Base-by-base conservation (phyloP, 2,329 filamentous ascomycete genomes). In the Aspergillus flavus region DNA sequence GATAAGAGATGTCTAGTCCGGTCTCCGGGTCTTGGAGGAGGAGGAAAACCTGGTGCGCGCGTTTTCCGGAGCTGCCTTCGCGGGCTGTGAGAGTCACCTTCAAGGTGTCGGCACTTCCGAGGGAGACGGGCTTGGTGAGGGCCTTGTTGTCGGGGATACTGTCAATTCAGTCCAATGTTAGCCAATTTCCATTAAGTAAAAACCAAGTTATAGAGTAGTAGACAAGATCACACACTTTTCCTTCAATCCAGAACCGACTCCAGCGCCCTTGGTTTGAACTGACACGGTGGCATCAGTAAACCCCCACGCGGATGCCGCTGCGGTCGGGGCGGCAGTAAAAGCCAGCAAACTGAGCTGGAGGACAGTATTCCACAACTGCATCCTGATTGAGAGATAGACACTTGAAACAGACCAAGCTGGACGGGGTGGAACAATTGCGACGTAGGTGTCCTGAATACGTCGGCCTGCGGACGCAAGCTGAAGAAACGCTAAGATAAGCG, bases 41-140 rank as follows among this genome's bases (percentile, higher is more conserved):
- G 59, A 99, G 84, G 82, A 97, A 97, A 6, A 93, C 93, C 80
- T 99, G 95, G 80, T 99, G 95, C 71, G 95, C 93, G 68, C 91
- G 88, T 84, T 93, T 94, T 54, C 87, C 85, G 71, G 88, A 89
- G 79, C 89, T 88, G 75, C 87, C 89, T 73, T 97, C 92, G 76
- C 91, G 90, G 10, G 92, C 86, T 39, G 93, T 96, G 72, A 99
- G 82, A 69, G 88, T 80, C 69, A 99, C 82, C 82, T 95, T 97
- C 74, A 98, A 83, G 48, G 88, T 88, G 75, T 96, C 93, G 59
- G 86, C 78, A 59, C 84, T 79, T 66, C 88, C 87, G 66, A 98
- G 83, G 12, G 84, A 78, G 48, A 97, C 76, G 14, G 89, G 80
- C 57, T 87, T 87, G 58, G 86, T 80, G 66, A 94, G 83, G 21